Evolutionary conservation across 23 red algal species (phyloP), one percentile per base, ranked within the genome.

Genomic region (Gracilaria domingensis): DNA sequence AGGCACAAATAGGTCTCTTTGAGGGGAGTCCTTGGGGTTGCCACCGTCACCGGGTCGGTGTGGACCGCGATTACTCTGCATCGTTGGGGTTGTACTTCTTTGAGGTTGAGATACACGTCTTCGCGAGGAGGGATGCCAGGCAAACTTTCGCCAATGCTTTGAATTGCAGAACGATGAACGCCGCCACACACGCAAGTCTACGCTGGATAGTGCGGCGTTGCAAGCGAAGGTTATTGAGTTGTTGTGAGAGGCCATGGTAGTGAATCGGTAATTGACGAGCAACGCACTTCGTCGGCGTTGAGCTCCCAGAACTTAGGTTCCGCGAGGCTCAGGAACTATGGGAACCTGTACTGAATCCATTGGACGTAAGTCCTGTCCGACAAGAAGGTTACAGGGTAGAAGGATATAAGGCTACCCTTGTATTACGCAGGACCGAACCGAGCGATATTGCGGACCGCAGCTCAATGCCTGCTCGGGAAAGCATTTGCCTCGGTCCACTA

Each of bases 1-100:
- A 20, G 85, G 85, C 28, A 89, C 85, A 61, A 89, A 89, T n/a
- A 80, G 74, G 67, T 89, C 71, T 39, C 67, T 66, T 58, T 51
- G 35, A 21, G 81, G 81, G 7, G 67, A 73, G 59, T 62, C 59
- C 23, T 73, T 2, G 12, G 81, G 57, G 12, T 65, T 51, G 0
- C 55, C 76, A 29, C 76, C 76, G 42, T 73, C 38, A 1, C 62
- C 62, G 62, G 62, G 26, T 9, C 62, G 62, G 28, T 16, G 26
- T 33, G 62, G 62, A 36, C 62, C 28, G 9, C 62, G 62, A 67
- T 30, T 30, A 8, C 26, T 67, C 14, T 67, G 62, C 62, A 67
- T 67, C 11, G 51, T 55, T 1, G 51, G 51, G 51, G 11, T 14
- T 14, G 51, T 20, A 55, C 51, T 20, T 8, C 17, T 7, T 20